These are phyloP conservation scores for Euclidium syriacum DNA, from an alignment of 345 rosid species.

Conservation along the genomic window DNA sequence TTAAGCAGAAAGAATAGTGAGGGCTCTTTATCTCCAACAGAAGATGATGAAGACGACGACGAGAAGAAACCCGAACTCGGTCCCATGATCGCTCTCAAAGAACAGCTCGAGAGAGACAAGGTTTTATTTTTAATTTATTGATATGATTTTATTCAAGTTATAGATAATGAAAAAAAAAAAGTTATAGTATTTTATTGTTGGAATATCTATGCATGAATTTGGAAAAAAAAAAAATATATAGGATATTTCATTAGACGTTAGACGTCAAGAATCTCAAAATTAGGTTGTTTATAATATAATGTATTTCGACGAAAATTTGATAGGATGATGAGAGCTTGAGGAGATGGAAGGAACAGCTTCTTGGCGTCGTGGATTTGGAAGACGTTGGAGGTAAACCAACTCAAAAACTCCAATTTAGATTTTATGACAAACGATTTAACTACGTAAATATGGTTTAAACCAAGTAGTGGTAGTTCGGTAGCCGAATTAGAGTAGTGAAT, in stretches of 20 bases:
- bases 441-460: background rate
- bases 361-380: slow-evolving; percentile 63
- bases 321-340: slow-evolving; percentile 95
- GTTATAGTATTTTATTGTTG: background rate
- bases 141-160: background rate
- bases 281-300: too few species aligned
- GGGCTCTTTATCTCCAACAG: slow-evolving; percentile 28
- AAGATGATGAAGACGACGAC: slow-evolving; percentile 36
- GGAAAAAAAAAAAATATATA: too few species aligned
- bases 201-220: background rate
- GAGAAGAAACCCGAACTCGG: slow-evolving; percentile 33
- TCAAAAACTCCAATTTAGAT: background rate
- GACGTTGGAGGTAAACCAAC: slow-evolving; percentile 60
- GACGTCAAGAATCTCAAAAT: background rate
- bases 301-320: background rate
- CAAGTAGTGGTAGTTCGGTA: too few species aligned
- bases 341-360: slow-evolving; percentile 94
- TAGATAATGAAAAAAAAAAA: background rate
- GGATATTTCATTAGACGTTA: too few species aligned
- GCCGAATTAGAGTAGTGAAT: too few species aligned
- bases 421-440: background rate
- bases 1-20: slow-evolving; percentile 31
- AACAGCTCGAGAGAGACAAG: slow-evolving; percentile 45
- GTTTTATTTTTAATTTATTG: background rate
- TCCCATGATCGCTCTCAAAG: slow-evolving; percentile 44